phyloP scores from a whole-genome alignment of 768 basidiomycete genomes.

The Pisolithus marmoratus region DNA sequence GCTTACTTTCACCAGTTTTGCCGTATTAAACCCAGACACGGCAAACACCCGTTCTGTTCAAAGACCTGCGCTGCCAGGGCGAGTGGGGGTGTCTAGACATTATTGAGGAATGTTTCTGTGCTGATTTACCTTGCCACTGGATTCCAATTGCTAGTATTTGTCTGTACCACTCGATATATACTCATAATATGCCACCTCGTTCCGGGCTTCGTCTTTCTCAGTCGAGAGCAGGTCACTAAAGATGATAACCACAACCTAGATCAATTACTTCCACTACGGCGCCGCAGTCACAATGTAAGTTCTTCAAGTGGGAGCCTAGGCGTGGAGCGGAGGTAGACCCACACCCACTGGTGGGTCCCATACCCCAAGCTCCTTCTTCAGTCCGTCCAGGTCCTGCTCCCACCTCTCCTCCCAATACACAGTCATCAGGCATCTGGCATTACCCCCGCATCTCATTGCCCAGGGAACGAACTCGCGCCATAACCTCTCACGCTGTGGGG shows the following conservation, averaged over 20 bases:
- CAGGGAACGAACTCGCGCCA: conserved; percentile 86
- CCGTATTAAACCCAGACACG: conserved; percentile 26
- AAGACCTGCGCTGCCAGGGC: conserved; percentile 26
- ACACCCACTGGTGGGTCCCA: conserved; percentile 49
- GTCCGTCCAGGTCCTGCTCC: conserved; percentile 74
- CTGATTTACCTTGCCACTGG: no score
- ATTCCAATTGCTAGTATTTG: no score
- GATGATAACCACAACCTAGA: no score
- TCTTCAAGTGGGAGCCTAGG: no score
- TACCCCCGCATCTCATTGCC: conserved; percentile 82
- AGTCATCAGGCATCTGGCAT: conserved; percentile 70
- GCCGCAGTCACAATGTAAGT: no score
- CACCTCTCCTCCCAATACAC: conserved; percentile 97
- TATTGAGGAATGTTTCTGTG: background rate
- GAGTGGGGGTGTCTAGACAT: conserved; percentile 10
- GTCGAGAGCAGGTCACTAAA: no score
- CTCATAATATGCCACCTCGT: no score
- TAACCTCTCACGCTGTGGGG: conserved; percentile 47
- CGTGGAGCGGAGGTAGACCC: background rate
- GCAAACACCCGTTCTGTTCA: conserved; percentile 30
- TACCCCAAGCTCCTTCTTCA: conserved; percentile 82
- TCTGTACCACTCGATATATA: no score
- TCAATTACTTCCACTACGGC: no score
- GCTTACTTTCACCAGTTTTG: conserved; percentile 16
- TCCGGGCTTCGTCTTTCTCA: no score